A percentile compares a stretch with the other conserved stretches of the same genome.
phyloP scores from a whole-genome alignment of 345 rosid species.

The Euphorbia tirucalli region DNA sequence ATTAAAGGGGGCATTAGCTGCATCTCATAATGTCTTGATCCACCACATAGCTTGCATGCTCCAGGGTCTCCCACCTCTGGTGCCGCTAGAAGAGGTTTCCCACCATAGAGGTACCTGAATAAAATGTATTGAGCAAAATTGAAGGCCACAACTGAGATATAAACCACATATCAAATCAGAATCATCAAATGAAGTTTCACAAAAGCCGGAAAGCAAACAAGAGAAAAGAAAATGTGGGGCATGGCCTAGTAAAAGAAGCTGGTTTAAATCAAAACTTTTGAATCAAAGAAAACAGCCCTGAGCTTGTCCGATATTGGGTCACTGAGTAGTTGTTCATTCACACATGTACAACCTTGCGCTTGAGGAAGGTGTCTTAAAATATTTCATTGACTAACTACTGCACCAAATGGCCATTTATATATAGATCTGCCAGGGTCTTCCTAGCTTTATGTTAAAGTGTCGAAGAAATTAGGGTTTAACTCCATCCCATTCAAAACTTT shows the following conservation, averaged over 20 bases:
- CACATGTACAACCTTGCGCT: too few relatives aligned
- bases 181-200: not conserved
- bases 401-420: too few relatives aligned
- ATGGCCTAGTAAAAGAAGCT: not conserved
- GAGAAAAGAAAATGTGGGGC: not conserved
- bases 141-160: not conserved
- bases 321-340: too few relatives aligned
- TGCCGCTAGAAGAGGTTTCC: slow-evolving; percentile 62
- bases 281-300: too few relatives aligned
- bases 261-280: not conserved
- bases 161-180: not conserved
- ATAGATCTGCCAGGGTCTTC: too few relatives aligned
- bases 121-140: not conserved
- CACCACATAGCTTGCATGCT: slow-evolving; percentile 55
- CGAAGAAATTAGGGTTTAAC: too few relatives aligned
- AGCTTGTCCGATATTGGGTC: too few relatives aligned
- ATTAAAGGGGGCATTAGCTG: slow-evolving; percentile 86
- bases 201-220: not conserved
- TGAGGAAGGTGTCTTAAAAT: too few relatives aligned
- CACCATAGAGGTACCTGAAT: slow-evolving; percentile 69
- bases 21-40: slow-evolving; percentile 71
- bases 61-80: slow-evolving; percentile 42
- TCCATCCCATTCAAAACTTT: not conserved
- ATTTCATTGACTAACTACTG: too few relatives aligned
- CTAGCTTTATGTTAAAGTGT: too few relatives aligned